These are phyloP conservation scores for Agarophyton chilense DNA, from an alignment of 23 red algal genomes.

Conservation along the genomic window DNA sequence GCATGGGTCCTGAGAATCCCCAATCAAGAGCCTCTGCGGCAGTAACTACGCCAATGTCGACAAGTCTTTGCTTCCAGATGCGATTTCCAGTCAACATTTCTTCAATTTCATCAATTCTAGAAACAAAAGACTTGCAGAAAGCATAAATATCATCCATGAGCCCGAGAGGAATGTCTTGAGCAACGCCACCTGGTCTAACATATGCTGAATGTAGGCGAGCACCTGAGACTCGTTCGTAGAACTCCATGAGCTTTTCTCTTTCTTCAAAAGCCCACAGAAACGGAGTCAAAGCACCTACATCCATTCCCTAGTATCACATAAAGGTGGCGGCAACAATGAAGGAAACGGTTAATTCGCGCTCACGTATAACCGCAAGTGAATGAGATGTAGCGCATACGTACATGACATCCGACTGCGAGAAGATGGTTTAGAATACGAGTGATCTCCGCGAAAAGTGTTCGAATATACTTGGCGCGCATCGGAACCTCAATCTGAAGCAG, in stretches of 20 bases:
- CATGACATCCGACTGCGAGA: conserved; percentile 93
- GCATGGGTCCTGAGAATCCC: conserved; percentile 99
- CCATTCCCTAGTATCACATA: conserved; percentile 66
- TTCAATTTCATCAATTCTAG: conserved; percentile 97
- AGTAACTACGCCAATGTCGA: conserved; percentile 96
- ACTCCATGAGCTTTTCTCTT: conserved; percentile 98
- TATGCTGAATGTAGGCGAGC: conserved; percentile 97
- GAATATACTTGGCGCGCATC: conserved; percentile 94
- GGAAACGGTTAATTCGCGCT: background rate
- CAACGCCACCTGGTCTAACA: conserved; percentile 94
- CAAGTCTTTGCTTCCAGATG: conserved; percentile 98
- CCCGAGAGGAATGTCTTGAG: conserved; percentile 93
- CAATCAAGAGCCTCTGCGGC: conserved; percentile 90
- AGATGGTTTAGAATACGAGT: conserved; percentile 98
- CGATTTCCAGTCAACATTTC: conserved; percentile 99
- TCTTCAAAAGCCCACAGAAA: conserved; percentile 99
- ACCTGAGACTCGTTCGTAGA: conserved; percentile 97
- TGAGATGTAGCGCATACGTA: background rate
- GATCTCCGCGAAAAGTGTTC: conserved; percentile 97
- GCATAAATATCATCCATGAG: conserved; percentile 98
- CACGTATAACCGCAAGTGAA: background rate
- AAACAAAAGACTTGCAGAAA: conserved; percentile 86
- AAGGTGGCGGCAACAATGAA: background rate
- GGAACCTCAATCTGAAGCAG: conserved; percentile 96
- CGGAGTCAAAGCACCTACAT: conserved; percentile 97